These are phyloP conservation scores for Saturnispora bothae DNA, from an alignment of 805 yeast species.

Conservation along the genomic window DNA sequence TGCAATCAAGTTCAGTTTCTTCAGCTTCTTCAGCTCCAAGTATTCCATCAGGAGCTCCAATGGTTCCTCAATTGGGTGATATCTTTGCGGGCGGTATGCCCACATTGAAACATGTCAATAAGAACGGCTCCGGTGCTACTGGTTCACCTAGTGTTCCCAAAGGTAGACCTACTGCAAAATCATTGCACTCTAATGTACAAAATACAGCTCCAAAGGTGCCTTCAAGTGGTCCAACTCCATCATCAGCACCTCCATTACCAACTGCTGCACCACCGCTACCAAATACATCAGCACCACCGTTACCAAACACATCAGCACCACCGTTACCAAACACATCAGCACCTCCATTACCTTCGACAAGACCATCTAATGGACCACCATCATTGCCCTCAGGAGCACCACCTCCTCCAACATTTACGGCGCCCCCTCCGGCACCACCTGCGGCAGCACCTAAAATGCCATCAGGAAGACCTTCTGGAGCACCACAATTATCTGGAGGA, in stretches of 20 bases:
- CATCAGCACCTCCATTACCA: conserved; percentile 11
- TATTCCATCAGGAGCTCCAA: conserved; percentile 17
- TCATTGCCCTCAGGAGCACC: conserved; percentile 18
- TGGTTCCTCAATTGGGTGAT: conserved; percentile 50
- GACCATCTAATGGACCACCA: conserved; percentile 3
- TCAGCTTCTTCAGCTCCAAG: conserved; percentile 7
- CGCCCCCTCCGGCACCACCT: conserved; percentile 13
- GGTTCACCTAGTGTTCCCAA: conserved; percentile 13
- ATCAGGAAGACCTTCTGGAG: neutral
- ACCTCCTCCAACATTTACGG: conserved; percentile 10
- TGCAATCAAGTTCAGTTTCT: neutral
- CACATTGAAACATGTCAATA: conserved; percentile 40
- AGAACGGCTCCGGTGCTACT: conserved; percentile 11
- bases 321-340: conserved; percentile 1
- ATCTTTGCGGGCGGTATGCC: conserved; percentile 77
- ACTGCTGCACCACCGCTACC: conserved; percentile 6
- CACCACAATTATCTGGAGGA: conserved; percentile 18
- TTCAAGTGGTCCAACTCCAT: conserved; percentile 20
- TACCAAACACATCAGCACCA: conserved; percentile 10
- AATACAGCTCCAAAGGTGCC: conserved; percentile 16
- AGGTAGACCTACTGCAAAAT: neutral
- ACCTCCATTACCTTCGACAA: conserved; percentile 3
- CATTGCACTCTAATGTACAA: conserved; percentile 1
- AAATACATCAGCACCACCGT: conserved; percentile 9
- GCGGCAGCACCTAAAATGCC: neutral